Percentiles rank a stretch among this genome's conserved stretches.
These are phyloP conservation scores for Populus tomentosa DNA, from an alignment of 441 rosid species.

Conservation along the genomic window DNA sequence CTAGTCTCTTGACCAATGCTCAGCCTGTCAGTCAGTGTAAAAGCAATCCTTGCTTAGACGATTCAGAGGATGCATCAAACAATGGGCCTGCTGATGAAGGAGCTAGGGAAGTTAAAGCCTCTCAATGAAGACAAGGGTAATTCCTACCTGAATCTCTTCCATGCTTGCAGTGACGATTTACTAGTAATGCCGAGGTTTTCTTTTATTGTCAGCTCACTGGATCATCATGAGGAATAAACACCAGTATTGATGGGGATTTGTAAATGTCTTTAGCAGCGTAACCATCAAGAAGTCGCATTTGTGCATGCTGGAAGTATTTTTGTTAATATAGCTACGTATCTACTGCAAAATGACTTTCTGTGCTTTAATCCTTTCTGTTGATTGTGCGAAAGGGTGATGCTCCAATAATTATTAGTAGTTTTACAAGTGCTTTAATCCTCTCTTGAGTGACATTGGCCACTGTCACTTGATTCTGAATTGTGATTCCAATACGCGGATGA, in stretches of 20 bases:
- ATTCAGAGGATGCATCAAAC: slow-evolving; percentile 43
- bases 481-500: background rate
- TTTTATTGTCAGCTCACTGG: too few species aligned
- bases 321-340: background rate
- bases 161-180: too few species aligned
- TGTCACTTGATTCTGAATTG: background rate
- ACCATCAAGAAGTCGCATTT: too few species aligned
- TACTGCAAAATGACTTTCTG: background rate
- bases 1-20: background rate
- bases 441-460: background rate
- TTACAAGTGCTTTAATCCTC: too few species aligned
- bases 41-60: slow-evolving; percentile 33
- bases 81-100: slow-evolving; percentile 36
- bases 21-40: slow-evolving; percentile 21
- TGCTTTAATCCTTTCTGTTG: background rate
- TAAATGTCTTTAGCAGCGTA: background rate
- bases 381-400: background rate
- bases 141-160: slow-evolving; percentile 15
- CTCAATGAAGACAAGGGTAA: slow-evolving; percentile 46
- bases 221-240: too few species aligned
- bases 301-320: background rate
- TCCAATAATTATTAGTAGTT: slow-evolving; percentile 8
- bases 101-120: slow-evolving; percentile 36
- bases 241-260: background rate
- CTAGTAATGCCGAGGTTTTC: too few species aligned